phyloP scores from a whole-genome alignment of 2,329 filamentous ascomycete genomes.

The Cladosporium sp. region DNA sequence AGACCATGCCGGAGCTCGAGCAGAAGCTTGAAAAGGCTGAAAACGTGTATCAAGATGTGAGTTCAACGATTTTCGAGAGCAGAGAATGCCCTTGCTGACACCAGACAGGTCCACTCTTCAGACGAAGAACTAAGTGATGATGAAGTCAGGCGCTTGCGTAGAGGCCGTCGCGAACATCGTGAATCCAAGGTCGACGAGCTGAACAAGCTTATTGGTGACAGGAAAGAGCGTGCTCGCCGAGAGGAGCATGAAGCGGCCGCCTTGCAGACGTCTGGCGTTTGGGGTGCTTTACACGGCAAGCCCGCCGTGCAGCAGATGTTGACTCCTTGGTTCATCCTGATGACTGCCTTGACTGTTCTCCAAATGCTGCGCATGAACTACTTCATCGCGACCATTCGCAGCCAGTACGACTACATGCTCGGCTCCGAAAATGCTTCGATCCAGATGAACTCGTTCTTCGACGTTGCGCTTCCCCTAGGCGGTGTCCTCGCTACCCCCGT shows the following conservation, averaged over 20 bases:
- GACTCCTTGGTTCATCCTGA: slow-evolving; percentile 80
- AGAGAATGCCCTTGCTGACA: slow-evolving; percentile 7
- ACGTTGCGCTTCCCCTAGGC: slow-evolving; percentile 75
- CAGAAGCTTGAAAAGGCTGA: slow-evolving; percentile 76
- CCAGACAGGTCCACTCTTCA: slow-evolving; percentile 50
- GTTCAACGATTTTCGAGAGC: not conserved
- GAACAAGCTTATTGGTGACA: slow-evolving; percentile 67
- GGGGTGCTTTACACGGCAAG: slow-evolving; percentile 78
- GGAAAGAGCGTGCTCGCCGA: slow-evolving; percentile 67
- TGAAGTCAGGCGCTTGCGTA: slow-evolving; percentile 58
- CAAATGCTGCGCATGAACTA: slow-evolving; percentile 69
- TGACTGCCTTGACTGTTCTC: slow-evolving; percentile 70
- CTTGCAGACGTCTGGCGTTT: slow-evolving; percentile 59
- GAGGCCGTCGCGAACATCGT: slow-evolving; percentile 56
- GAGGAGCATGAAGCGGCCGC: slow-evolving; percentile 26
- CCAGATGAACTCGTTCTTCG: slow-evolving; percentile 79
- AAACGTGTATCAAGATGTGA: slow-evolving; percentile 42
- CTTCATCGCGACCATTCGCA: slow-evolving; percentile 81
- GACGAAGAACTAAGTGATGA: slow-evolving; percentile 58
- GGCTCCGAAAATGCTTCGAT: slow-evolving; percentile 61
- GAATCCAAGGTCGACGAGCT: slow-evolving; percentile 70
- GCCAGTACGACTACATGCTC: slow-evolving; percentile 80
- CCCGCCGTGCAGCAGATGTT: slow-evolving; percentile 71
- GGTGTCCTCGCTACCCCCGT: slow-evolving; percentile 84
- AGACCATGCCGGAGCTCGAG: slow-evolving; percentile 71